These are phyloP conservation scores for Russula foetens DNA, from an alignment of 768 basidiomycete species.

Conservation along the genomic window DNA sequence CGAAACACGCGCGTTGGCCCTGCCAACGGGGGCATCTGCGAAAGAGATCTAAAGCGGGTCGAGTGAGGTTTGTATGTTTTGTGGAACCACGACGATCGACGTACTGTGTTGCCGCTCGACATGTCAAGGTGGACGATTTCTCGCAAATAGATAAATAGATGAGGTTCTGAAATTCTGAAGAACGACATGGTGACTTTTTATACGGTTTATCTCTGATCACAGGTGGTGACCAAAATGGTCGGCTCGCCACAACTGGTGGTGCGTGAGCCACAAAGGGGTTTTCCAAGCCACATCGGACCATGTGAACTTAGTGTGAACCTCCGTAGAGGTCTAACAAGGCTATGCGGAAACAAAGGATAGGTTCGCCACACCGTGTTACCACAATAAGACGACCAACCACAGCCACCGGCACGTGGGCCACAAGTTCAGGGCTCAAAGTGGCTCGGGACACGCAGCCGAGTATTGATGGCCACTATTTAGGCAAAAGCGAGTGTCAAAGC, in stretches of 20 bases:
- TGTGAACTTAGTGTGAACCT: background rate
- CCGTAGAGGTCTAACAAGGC: background rate
- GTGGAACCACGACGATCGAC: background rate
- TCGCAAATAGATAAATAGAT: background rate
- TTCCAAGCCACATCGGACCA: background rate
- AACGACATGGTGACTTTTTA: background rate
- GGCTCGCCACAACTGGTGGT: background rate
- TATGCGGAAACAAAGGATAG: background rate
- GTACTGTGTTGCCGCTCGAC: conserved; percentile 4
- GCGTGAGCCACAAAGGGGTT: background rate
- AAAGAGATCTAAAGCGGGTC: conserved; percentile 1
- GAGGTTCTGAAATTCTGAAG: background rate
- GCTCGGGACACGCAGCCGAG: no score
- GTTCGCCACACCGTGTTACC: background rate
- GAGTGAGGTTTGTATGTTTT: background rate
- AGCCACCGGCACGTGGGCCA: no score
- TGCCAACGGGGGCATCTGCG: background rate
- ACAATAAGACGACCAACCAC: background rate
- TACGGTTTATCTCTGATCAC: background rate
- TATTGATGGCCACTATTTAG: no score
- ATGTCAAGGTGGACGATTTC: background rate
- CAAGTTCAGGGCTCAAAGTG: no score
- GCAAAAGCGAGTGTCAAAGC: background rate
- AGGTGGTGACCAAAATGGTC: background rate
- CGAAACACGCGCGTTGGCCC: background rate